Base-by-base conservation (phyloP, 2,329 filamentous ascomycete species). In the Phaeosphaeria sp. region DNA sequence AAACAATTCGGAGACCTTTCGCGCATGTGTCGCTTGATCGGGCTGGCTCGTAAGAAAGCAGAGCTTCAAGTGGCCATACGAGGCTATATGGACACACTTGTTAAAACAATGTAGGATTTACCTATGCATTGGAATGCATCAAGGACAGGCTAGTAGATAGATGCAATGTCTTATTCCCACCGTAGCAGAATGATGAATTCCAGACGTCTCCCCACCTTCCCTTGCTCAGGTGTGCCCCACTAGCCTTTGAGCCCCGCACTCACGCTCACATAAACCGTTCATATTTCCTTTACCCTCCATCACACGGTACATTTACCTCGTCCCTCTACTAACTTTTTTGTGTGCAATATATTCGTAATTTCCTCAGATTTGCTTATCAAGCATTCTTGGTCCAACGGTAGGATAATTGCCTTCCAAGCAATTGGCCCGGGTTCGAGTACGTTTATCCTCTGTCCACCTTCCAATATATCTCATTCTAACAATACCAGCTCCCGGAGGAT, bases 401-500 rank as follows among this genome's bases (percentile, higher is more conserved):
- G 59, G 59, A 64, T 64, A 64, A 64, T 62, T 64, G 62, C 62
- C 62, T 64, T 64, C 62, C 62, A 64, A 64, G 62, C 62, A 64
- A 62, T 64, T 64, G 62, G 62, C 55, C 53, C 59, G 62, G 59
- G 62, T 62, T 64, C 62, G 59, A 64, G 41, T 43, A 43, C 41
- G 41, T 43, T 23, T 27, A 6, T 23, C 18, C 17, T 9, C 25
- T 10, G 10, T 46, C 22, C 25, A n/a, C 17, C 20, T 47, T 21
- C 17, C 17, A 6, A 9, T 9, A 9, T 5, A 6, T 47, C 25
- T 23, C 6, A 18, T 25, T 13, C 17, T 22, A 47, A 18, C n/a
- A 20, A 6, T 22, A 3, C 11, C 41, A 43, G 41, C 46, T 49
- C 46, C 46, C 46, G 46, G 46, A 49, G 46, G 46, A 25, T 49